phyloP scores from a whole-genome alignment of 805 yeast species.

The Candida boidinii region DNA sequence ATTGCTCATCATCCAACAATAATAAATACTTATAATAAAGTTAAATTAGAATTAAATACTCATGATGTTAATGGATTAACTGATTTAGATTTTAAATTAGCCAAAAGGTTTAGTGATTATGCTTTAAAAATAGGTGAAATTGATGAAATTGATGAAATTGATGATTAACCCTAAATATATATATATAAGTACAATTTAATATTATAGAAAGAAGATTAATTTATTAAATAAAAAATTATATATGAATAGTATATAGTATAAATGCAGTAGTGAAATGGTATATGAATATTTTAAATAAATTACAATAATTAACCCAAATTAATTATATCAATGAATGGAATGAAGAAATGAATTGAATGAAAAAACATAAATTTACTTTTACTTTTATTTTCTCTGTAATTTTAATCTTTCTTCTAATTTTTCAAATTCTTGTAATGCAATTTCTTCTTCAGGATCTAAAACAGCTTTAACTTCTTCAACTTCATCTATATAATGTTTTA shows the following conservation, averaged over 20 bases:
- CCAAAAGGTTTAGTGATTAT: slow-evolving; percentile 35
- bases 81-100: slow-evolving; percentile 51
- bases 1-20: slow-evolving; percentile 68
- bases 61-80: slow-evolving; percentile 53
- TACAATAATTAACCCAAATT: no score
- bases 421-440: slow-evolving; percentile 77
- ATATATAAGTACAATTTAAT: slow-evolving; percentile 6
- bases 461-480: slow-evolving; percentile 43
- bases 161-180: no score
- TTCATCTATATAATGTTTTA: slow-evolving; percentile 62
- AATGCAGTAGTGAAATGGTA: no score
- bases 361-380: not conserved
- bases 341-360: not conserved
- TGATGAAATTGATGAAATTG: not conserved
- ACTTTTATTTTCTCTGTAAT: not conserved
- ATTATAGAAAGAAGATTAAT: not conserved
- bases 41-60: slow-evolving; percentile 47
- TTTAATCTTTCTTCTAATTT: slow-evolving; percentile 56
- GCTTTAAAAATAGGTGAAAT: slow-evolving; percentile 12
- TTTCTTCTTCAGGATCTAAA: slow-evolving; percentile 32
- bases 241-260: no score
- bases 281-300: no score
- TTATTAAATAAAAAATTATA: no score
- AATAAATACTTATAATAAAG: slow-evolving; percentile 52
- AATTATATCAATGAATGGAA: not conserved